Conservation (phyloP, 2,329 filamentous ascomycete genomes). For the Aspergillus versicolor region DNA sequence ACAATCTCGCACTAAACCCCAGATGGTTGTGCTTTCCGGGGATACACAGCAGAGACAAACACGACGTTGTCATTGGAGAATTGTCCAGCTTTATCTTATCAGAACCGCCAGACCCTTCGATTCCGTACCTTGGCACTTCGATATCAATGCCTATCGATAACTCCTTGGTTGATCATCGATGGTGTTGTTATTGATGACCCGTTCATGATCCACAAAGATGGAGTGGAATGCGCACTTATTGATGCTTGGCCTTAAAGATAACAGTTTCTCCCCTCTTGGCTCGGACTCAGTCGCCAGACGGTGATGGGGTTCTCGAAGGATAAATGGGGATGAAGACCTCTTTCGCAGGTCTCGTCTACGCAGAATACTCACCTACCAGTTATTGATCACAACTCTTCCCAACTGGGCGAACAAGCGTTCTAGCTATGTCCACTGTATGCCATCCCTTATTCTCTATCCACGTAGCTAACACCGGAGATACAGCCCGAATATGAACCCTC, state of each 20-base stretch:
- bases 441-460: neutral
- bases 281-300: neutral
- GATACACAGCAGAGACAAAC: neutral
- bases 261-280: conserved; percentile 10
- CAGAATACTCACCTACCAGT: neutral
- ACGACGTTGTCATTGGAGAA: conserved; percentile 7
- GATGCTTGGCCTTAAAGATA: conserved; percentile 13
- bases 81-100: conserved; percentile 11
- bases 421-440: conserved; percentile 9
- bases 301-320: neutral
- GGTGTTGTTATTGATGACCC: neutral
- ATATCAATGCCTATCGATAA: conserved; percentile 2
- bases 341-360: neutral
- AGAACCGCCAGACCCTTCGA: neutral
- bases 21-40: conserved; percentile 13
- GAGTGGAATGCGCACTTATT: neutral
- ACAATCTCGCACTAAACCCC: conserved; percentile 10
- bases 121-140: conserved; percentile 6
- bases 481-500: conserved; percentile 38
- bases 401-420: neutral
- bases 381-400: neutral
- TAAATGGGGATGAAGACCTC: conserved; percentile 4
- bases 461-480: neutral
- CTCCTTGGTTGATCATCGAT: neutral
- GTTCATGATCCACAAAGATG: neutral